These are phyloP conservation scores for Coemansia sp. DNA, from an alignment of 192 early-diverging fungal species.

Conservation along the genomic window DNA sequence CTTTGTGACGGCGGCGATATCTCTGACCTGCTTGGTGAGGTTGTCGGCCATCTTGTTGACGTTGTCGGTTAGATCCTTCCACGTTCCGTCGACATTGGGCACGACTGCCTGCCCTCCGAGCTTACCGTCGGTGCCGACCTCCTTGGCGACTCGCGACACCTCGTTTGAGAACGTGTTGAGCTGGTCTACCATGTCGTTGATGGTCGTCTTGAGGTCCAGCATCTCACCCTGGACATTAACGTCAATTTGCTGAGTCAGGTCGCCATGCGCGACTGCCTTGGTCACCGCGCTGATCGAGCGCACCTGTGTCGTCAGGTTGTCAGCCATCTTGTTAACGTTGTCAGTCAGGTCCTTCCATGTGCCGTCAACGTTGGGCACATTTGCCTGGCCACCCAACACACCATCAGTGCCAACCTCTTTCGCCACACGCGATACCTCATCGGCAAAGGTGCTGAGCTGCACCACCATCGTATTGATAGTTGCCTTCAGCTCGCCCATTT, in stretches of 20 bases:
- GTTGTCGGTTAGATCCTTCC: constrained; percentile 65
- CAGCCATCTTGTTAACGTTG: constrained; percentile 72
- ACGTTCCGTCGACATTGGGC: constrained; percentile 59
- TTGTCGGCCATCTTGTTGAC: constrained; percentile 71
- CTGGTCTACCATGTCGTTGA: constrained; percentile 66
- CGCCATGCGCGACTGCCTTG: constrained; percentile 66
- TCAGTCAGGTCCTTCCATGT: constrained; percentile 72
- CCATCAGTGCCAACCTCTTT: constrained; percentile 71
- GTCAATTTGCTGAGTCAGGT: constrained; percentile 57
- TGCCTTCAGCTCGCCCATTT: constrained; percentile 57
- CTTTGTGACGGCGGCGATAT: constrained; percentile 65
- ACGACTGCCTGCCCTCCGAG: constrained; percentile 63
- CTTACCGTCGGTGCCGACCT: constrained; percentile 67
- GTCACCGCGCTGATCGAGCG: constrained; percentile 65
- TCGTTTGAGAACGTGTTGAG: constrained; percentile 44
- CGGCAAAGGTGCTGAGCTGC: constrained; percentile 61
- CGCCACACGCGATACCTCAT: constrained; percentile 66
- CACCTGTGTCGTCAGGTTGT: constrained; percentile 64
- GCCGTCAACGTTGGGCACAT: constrained; percentile 58
- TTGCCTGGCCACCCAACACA: constrained; percentile 65
- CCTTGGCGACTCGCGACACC: constrained; percentile 57
- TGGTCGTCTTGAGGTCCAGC: constrained; percentile 59
- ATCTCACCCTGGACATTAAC: constrained; percentile 61
- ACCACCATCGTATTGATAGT: constrained; percentile 68
- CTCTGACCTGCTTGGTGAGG: constrained; percentile 63